These are phyloP conservation scores for Paratinospora sagittata DNA, from an alignment of 164 flowering plant species.

Conservation along the genomic window DNA sequence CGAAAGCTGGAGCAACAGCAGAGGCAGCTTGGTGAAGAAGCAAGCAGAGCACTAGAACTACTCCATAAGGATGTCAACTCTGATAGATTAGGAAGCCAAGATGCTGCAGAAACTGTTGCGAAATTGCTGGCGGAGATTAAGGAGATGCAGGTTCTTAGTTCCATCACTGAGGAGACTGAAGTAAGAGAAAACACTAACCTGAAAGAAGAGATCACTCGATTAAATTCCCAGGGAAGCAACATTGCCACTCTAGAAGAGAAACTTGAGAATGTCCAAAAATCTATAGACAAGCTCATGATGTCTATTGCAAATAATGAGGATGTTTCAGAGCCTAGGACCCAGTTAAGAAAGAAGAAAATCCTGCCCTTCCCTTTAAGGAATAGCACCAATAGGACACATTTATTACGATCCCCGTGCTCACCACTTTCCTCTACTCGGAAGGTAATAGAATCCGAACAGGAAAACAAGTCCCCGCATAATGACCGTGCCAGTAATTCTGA, in stretches of 20 bases:
- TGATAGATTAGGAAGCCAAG: constrained; percentile 55
- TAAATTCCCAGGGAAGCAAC: constrained; percentile 49
- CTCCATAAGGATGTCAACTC: constrained; percentile 69
- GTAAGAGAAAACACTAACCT: constrained; percentile 32
- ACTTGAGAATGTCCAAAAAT: constrained; percentile 69
- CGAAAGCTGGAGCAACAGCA: constrained; percentile 69
- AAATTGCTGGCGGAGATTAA: constrained; percentile 67
- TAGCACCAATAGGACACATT: constrained; percentile 44
- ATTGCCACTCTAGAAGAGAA: constrained; percentile 64
- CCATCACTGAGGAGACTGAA: constrained; percentile 13
- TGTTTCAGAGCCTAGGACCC: constrained; percentile 33
- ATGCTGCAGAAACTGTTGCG: constrained; percentile 53
- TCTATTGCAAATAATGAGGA: constrained; percentile 34
- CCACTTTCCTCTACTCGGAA: constrained; percentile 44
- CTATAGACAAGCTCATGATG: constrained; percentile 57
- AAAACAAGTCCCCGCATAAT: constrained; percentile 51
- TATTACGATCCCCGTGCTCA: constrained; percentile 64
- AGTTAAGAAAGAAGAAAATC: constrained; percentile 40
- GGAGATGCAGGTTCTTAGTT: constrained; percentile 39
- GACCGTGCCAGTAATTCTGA: constrained; percentile 13
- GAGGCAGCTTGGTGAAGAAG: constrained; percentile 77
- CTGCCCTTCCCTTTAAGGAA: constrained; percentile 55
- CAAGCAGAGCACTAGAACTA: constrained; percentile 71
- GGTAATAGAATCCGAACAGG: constrained; percentile 39
- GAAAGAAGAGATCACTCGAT: constrained; percentile 62